Conservation (phyloP, 805 yeast genomes). For the Tetrapisispora arboricola region DNA sequence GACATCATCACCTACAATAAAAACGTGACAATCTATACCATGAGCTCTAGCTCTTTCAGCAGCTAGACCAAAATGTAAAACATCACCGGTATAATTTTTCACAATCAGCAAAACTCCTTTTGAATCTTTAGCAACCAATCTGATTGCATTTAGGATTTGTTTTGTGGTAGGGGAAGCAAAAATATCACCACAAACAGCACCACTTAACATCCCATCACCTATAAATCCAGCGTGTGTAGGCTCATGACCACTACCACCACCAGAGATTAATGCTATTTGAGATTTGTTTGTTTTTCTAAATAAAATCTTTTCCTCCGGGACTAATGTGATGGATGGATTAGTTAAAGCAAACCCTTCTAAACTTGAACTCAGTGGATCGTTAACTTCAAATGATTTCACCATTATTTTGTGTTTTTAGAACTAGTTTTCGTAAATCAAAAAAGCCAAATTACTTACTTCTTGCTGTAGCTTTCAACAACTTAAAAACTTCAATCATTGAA, state of each 20-base stretch:
- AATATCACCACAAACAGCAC: slow-evolving; percentile 83
- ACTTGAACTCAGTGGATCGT: slow-evolving; percentile 30
- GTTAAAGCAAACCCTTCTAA: slow-evolving; percentile 32
- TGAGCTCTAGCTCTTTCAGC: slow-evolving; percentile 77
- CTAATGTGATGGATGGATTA: slow-evolving; percentile 30
- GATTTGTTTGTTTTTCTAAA: slow-evolving; percentile 29
- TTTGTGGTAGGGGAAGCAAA: slow-evolving; percentile 94
- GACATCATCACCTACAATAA: slow-evolving; percentile 83
- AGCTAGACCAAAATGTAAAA: slow-evolving; percentile 84
- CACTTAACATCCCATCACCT: slow-evolving; percentile 72
- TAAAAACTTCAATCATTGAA: too few species aligned
- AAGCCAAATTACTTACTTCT: too few species aligned
- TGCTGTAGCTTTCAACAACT: too few species aligned
- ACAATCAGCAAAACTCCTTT: slow-evolving; percentile 68
- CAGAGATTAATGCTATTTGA: slow-evolving; percentile 68
- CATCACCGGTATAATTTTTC: slow-evolving; percentile 92
- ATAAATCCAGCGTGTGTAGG: slow-evolving; percentile 90
- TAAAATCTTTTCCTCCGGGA: slow-evolving; percentile 31
- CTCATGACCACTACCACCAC: slow-evolving; percentile 96
- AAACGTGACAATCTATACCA: slow-evolving; percentile 62
- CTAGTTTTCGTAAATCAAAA: too few species aligned
- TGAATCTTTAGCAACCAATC: slow-evolving; percentile 27
- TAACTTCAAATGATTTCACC: slow-evolving; percentile 32
- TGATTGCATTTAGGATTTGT: slow-evolving; percentile 64
- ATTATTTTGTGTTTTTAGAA: too few species aligned